A percentile compares a stretch with the other conserved stretches of the same genome.
These are phyloP conservation scores for Candida lessepsii DNA, from an alignment of 805 yeast genomes.

Conservation along the genomic window DNA sequence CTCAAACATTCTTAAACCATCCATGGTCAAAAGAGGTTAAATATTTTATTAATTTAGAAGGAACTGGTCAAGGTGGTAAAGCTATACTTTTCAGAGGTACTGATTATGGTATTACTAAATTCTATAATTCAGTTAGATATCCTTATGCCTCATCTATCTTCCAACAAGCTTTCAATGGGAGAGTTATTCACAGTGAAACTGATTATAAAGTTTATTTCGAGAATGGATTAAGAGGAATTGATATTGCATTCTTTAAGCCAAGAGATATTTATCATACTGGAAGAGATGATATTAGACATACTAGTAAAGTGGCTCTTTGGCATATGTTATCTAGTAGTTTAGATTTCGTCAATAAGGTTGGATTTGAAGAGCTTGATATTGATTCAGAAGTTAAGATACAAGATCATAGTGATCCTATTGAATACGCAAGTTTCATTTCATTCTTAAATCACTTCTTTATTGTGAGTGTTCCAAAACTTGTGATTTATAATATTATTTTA, in stretches of 20 bases:
- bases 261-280: conserved; percentile 80
- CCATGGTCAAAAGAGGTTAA: conserved; percentile 64
- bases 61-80: conserved; percentile 89
- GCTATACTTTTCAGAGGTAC: conserved; percentile 83
- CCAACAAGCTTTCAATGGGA: conserved; percentile 80
- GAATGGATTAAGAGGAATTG: conserved; percentile 77
- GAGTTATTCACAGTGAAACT: conserved; percentile 75
- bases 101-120: conserved; percentile 66
- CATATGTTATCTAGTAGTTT: conserved; percentile 77
- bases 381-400: conserved; percentile 17
- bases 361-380: conserved; percentile 29
- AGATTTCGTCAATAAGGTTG: conserved; percentile 52
- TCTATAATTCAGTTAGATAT: conserved; percentile 51
- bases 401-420: conserved; percentile 2
- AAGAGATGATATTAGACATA: conserved; percentile 64
- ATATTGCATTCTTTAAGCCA: conserved; percentile 85
- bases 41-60: conserved; percentile 80
- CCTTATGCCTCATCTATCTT: conserved; percentile 81
- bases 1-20: conserved; percentile 67
- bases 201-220: conserved; percentile 66
- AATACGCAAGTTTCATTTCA: conserved; percentile 62
- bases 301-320: conserved; percentile 70
- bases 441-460: conserved; percentile 58
- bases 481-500: conserved; percentile 51
- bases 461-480: conserved; percentile 50